Evolutionary conservation across 805 yeast genomes (phyloP).

Genomic region (Candida berthetii): DNA sequence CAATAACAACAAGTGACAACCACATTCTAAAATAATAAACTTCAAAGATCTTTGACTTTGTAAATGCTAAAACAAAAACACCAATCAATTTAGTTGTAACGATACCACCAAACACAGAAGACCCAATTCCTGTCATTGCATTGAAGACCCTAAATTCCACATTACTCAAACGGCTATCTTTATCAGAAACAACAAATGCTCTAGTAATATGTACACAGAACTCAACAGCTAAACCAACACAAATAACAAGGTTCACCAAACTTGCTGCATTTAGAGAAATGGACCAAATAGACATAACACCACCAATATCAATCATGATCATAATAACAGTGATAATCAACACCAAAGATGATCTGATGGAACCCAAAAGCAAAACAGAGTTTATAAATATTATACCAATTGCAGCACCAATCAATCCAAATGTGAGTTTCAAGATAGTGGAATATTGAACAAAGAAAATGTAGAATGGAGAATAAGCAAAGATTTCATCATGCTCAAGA

Average conservation of each 20-base stretch:
- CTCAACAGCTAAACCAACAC: slow-evolving; percentile 90
- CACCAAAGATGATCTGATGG: slow-evolving; percentile 50
- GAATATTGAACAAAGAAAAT: slow-evolving; percentile 87
- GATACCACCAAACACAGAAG: slow-evolving; percentile 86
- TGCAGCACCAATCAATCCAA: slow-evolving; percentile 48
- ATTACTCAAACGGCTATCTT: slow-evolving; percentile 25
- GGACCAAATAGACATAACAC: slow-evolving; percentile 68
- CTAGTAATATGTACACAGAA: slow-evolving; percentile 85
- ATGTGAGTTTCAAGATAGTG: slow-evolving; percentile 54
- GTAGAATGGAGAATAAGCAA: slow-evolving; percentile 92
- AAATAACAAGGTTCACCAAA: slow-evolving; percentile 84
- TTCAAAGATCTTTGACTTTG: slow-evolving; percentile 82
- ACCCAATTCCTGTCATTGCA: slow-evolving; percentile 77
- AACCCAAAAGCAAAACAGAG: slow-evolving; percentile 59
- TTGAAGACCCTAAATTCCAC: slow-evolving; percentile 32
- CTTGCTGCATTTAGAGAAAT: slow-evolving; percentile 85
- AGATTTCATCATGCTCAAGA: slow-evolving; percentile 44
- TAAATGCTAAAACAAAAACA: slow-evolving; percentile 78
- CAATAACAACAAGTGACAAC: slow-evolving; percentile 71
- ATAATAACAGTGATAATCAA: slow-evolving; percentile 53
- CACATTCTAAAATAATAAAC: slow-evolving; percentile 94
- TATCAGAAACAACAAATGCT: slow-evolving; percentile 46
- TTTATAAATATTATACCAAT: slow-evolving; percentile 42
- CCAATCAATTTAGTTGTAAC: slow-evolving; percentile 88
- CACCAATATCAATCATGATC: slow-evolving; percentile 71